Conservation (phyloP, 2,329 filamentous ascomycete species). For the Aspergillus ustus region DNA sequence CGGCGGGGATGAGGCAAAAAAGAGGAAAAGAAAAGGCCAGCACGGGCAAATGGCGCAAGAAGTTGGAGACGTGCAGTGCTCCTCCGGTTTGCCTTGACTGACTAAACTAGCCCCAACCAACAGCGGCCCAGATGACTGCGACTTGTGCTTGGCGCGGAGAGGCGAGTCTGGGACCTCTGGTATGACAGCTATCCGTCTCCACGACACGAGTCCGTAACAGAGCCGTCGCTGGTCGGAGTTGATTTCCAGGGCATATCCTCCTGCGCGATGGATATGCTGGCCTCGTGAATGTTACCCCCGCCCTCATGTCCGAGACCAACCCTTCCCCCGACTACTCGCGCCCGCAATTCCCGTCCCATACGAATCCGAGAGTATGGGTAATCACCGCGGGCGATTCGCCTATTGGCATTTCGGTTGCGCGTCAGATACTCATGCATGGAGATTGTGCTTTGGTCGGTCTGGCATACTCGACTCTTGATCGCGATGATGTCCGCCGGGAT, state of each 20-base stretch:
- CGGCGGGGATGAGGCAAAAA: constrained; percentile 20
- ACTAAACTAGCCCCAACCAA: constrained; percentile 9
- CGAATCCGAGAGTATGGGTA: constrained; percentile 85
- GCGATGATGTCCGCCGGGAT: constrained; percentile 71
- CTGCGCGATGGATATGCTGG: constrained; percentile 36
- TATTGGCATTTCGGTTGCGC: constrained; percentile 79
- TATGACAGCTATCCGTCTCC: constrained; percentile 3
- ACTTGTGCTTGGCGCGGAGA: constrained; percentile 11
- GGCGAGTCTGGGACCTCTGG: constrained; percentile 1
- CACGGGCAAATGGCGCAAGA: constrained; percentile 12
- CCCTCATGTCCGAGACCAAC: constrained; percentile 43
- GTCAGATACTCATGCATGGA: constrained; percentile 83
- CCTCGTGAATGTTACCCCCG: constrained; percentile 28
- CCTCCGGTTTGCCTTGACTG: not conserved
- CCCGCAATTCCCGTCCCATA: constrained; percentile 62
- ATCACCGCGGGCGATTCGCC: constrained; percentile 86
- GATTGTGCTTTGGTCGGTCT: constrained; percentile 89
- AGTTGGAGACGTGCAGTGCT: not conserved
- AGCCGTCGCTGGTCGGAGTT: not conserved
- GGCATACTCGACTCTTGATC: constrained; percentile 75
- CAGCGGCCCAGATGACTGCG: constrained; percentile 15
- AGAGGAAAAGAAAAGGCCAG: constrained; percentile 24
- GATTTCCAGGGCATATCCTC: not conserved
- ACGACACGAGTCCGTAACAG: not conserved
- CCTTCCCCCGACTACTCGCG: constrained; percentile 38